These are phyloP conservation scores for Bruguiera sexangula DNA, from an alignment of 345 rosid species.

Conservation along the genomic window DNA sequence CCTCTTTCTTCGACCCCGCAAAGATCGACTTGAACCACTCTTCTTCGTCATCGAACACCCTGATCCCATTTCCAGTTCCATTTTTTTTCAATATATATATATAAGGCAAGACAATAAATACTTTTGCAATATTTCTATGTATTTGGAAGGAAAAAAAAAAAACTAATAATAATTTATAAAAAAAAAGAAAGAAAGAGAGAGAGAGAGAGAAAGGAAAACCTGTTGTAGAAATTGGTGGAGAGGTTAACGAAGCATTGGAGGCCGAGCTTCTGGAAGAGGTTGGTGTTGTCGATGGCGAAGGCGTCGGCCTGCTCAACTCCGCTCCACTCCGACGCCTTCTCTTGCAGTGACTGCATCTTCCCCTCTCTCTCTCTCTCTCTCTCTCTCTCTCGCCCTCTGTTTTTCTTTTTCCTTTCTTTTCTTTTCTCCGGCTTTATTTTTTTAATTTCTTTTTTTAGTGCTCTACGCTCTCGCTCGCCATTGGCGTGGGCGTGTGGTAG, in stretches of 20 bases:
- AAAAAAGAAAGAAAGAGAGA: too few species aligned
- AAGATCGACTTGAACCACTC: constrained; percentile 86
- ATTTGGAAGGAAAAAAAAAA: too few species aligned
- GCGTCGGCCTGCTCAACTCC: constrained; percentile 73
- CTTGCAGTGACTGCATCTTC: constrained; percentile 74
- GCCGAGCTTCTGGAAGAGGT: constrained; percentile 71
- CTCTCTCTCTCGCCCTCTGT: too few species aligned
- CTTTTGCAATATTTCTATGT: too few species aligned
- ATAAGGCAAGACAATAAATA: not conserved
- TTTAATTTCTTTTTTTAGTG: too few species aligned
- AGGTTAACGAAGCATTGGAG: constrained; percentile 76
- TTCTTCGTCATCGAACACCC: constrained; percentile 85
- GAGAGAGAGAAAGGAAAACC: constrained; percentile 24
- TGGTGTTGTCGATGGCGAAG: constrained; percentile 70
- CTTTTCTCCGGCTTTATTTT: too few species aligned
- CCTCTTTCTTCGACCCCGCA: constrained; percentile 69
- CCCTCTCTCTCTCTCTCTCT: too few species aligned
- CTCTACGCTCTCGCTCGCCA: too few species aligned
- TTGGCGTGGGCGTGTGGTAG: too few species aligned
- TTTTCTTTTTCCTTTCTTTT: too few species aligned
- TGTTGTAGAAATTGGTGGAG: constrained; percentile 86
- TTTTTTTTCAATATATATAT: too few species aligned
- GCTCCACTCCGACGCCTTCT: constrained; percentile 82
- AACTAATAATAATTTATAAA: too few species aligned
- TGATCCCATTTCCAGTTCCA: constrained; percentile 9